These are phyloP conservation scores for Penicillium alfredii DNA, from an alignment of 495 filamentous ascomycete species.

Conservation along the genomic window DNA sequence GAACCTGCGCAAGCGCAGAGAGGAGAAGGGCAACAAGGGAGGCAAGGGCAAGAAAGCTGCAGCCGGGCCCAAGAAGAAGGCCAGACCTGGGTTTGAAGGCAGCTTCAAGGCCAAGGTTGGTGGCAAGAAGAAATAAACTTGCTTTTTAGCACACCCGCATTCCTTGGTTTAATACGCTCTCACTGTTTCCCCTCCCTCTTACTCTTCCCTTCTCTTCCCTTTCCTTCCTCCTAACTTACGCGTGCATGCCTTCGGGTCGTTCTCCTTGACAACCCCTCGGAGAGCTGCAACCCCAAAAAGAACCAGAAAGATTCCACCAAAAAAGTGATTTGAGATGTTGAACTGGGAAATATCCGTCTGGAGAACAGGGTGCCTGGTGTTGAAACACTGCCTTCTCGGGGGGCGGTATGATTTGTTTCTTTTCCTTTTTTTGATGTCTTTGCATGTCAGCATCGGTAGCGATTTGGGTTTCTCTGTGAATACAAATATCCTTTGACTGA, in stretches of 20 bases:
- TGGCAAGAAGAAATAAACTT: constrained; percentile 39
- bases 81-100: constrained; percentile 86
- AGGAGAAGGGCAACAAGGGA: constrained; percentile 62
- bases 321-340: constrained; percentile 28
- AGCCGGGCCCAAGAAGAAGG: constrained; percentile 54
- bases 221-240: not conserved
- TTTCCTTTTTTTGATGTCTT: too few species aligned
- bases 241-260: constrained; percentile 2
- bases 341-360: constrained; percentile 30
- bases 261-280: constrained; percentile 13
- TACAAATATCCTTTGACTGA: constrained; percentile 25
- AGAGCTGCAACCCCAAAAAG: constrained; percentile 7
- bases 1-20: constrained; percentile 77
- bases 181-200: constrained; percentile 6
- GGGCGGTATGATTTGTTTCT: too few species aligned
- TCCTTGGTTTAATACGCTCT: constrained; percentile 18
- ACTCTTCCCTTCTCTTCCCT: constrained; percentile 6
- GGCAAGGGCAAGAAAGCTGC: constrained; percentile 53
- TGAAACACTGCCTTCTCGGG: too few species aligned
- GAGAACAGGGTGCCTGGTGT: constrained; percentile 30
- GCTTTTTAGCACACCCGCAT: constrained; percentile 40
- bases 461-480: constrained; percentile 30
- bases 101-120: constrained; percentile 61
- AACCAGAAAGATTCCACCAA: constrained; percentile 17
- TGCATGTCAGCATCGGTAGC: constrained; percentile 31